Conservation (phyloP, 1,284 basidiomycete genomes). For the Cutaneotrichosporon sp. region DNA sequence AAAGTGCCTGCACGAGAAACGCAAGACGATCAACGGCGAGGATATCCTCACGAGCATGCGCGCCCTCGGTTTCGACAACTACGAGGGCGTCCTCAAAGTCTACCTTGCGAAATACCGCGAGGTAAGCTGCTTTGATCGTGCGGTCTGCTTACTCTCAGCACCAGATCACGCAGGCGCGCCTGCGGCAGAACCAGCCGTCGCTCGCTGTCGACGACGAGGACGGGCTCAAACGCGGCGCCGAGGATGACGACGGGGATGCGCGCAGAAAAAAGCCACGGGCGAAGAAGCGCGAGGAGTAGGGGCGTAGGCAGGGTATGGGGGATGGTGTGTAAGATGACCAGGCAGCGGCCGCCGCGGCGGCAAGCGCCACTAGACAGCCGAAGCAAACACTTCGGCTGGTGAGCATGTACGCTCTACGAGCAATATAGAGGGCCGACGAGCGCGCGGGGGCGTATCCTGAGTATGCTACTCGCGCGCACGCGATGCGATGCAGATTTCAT, state of each 20-base stretch:
- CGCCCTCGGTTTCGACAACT: conserved; percentile 90
- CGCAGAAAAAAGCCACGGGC: conserved; percentile 17
- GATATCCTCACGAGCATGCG: conserved; percentile 84
- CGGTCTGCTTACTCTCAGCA: conserved; percentile 12
- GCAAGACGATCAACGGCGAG: conserved; percentile 90
- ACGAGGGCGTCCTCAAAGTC: conserved; percentile 79
- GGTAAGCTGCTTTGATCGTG: conserved; percentile 51
- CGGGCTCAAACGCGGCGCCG: conserved; percentile 21
- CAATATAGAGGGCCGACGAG: no score
- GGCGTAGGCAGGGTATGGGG: no score
- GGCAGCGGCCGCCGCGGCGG: background rate
- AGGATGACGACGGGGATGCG: conserved; percentile 13
- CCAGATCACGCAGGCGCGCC: conserved; percentile 26
- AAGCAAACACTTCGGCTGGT: no score
- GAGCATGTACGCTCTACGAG: no score
- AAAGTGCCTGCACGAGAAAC: conserved; percentile 93
- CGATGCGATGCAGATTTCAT: background rate
- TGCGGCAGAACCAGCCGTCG: conserved; percentile 14
- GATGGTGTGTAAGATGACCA: background rate
- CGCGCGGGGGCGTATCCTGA: background rate
- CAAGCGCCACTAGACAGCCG: background rate
- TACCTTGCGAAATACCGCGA: conserved; percentile 83
- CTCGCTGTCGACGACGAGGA: conserved; percentile 15
- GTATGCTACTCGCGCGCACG: background rate
- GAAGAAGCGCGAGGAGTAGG: conserved; percentile 8